phyloP scores from a whole-genome alignment of 2,329 filamentous ascomycete genomes.

The Trichoderma breve region DNA sequence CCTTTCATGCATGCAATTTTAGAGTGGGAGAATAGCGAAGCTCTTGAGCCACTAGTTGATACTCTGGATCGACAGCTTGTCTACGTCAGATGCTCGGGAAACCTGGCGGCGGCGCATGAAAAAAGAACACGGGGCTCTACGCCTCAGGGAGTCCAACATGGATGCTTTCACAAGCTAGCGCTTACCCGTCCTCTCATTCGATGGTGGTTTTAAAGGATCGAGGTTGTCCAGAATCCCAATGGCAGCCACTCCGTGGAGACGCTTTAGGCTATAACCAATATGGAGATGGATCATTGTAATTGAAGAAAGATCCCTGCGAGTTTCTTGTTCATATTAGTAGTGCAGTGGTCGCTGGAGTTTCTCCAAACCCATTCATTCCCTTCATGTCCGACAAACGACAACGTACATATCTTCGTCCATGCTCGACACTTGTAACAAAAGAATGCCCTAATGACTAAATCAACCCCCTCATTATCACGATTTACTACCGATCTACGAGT shows the following conservation, averaged over 20 bases:
- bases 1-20: not conserved
- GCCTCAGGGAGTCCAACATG: not conserved
- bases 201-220: not conserved
- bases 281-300: not conserved
- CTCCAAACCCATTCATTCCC: not conserved
- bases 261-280: not conserved
- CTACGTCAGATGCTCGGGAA: not conserved
- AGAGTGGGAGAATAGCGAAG: not conserved
- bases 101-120: not conserved
- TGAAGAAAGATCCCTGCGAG: conserved; percentile 3
- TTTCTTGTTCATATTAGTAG: conserved; percentile 8
- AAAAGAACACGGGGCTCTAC: not conserved
- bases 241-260: conserved; percentile 2
- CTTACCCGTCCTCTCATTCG: not conserved
- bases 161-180: conserved; percentile 6
- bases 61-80: not conserved
- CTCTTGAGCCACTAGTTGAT: not conserved
- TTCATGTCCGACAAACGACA: not conserved
- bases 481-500: conserved; percentile 8
- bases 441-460: conserved; percentile 11
- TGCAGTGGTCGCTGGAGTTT: not conserved
- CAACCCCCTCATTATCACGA: not conserved
- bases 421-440: not conserved
- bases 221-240: not conserved
- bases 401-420: not conserved